Base-by-base conservation (phyloP, 1,284 basidiomycete genomes). In the Sanghuangporus weigelae region DNA sequence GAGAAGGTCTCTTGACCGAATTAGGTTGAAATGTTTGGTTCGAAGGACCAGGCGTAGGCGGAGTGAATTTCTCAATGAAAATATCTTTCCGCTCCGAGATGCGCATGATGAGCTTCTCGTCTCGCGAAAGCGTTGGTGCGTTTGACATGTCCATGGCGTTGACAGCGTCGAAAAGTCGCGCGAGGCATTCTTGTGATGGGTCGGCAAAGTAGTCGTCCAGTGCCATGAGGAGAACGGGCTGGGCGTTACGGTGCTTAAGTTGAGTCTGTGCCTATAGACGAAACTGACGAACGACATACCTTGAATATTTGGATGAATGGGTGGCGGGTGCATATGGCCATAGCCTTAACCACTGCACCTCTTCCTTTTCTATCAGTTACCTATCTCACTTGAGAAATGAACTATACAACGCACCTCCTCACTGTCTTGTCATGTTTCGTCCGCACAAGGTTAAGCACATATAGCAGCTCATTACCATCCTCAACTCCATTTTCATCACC, bases 291-390 rank as follows among this genome's bases (percentile, higher is more conserved):
- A 21, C 12, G n/a, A 73, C 79, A 67, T 65, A 90, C 94, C 83
- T 98, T 98, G 86, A 97, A 99, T 71, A 98, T 93, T 70, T 98
- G 94, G 65, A 99, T 95, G 75, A 93, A 98, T 0, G 97, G 95
- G 76, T 96, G 90, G 31, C 90, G 87, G 0, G 95, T 96, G 71
- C 94, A 97, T 68, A 99, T 93, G 16, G 96, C 96, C 78, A 99
- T 84, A 3, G 96, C 96, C 76, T 98, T 93, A 67, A 98, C 95
- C 68, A 92, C 86, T 0, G 96, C 96, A 62, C 96, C 96, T 78
- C 96, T 95, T 46, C 44, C 31, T 12, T n/a, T 21, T 39, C 26
- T 7, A 38, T 39, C 35, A 56, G 54, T 8, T 31, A 38, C 35
- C 53, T 14, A 44, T 49, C 50, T n/a, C 40, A 10, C n/a, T n/a